phyloP scores from a whole-genome alignment of 106 monocot genomes.

The Narthecium ossifragum region DNA sequence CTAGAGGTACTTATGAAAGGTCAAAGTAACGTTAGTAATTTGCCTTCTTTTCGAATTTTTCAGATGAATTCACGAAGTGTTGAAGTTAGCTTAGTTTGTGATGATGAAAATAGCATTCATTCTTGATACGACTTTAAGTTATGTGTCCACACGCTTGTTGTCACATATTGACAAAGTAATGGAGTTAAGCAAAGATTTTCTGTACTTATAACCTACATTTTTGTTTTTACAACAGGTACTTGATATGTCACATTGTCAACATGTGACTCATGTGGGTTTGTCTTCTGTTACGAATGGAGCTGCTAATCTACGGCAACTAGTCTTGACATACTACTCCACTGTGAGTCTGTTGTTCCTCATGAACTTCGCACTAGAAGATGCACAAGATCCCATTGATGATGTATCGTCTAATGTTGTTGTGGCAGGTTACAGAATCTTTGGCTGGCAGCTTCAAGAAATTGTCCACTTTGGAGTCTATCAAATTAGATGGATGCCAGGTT shows the following conservation, averaged over 20 bases:
- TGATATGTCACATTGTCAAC: constrained; percentile 49
- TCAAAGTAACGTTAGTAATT: not conserved
- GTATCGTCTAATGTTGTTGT: not conserved
- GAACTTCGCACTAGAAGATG: not conserved
- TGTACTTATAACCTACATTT: not conserved
- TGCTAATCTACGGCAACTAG: constrained; percentile 40
- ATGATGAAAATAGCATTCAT: no score
- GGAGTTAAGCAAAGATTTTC: no score
- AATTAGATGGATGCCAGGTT: constrained; percentile 58
- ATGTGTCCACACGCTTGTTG: no score
- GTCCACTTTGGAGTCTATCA: constrained; percentile 40
- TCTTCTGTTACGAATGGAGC: constrained; percentile 30
- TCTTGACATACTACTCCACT: constrained; percentile 39
- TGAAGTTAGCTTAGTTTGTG: no score
- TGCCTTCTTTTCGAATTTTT: no score
- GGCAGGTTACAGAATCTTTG: constrained; percentile 49
- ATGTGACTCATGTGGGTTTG: constrained; percentile 36
- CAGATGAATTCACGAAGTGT: no score
- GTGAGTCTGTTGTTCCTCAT: constrained; percentile 31
- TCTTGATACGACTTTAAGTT: no score
- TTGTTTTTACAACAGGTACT: constrained; percentile 31
- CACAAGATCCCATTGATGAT: not conserved
- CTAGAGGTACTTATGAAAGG: constrained; percentile 44
- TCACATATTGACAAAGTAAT: no score
- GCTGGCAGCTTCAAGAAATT: constrained; percentile 30